Evolutionary conservation across 805 yeast species (phyloP), one percentile per base, ranked within the genome.

Genomic region (Yarrowia sp.): DNA sequence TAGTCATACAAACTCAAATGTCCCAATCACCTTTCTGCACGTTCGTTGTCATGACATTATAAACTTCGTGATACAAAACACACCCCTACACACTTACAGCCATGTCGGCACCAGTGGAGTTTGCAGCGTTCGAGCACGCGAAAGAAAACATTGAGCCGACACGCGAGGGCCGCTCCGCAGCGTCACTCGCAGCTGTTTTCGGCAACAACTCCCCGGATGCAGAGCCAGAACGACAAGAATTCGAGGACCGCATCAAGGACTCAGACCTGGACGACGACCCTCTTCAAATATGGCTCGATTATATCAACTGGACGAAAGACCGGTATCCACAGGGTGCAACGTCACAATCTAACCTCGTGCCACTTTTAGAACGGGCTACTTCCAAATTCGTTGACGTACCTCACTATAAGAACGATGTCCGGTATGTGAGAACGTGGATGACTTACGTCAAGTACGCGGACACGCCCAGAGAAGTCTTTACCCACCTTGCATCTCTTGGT

Each of bases 391-490:
- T 85, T 70, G 89, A 88, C 68, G 82, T 81, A 33, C 75, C 76
- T 0, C 85, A 84, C 67, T 93, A 92, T 73, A 86, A 85, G 66
- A 88, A 92, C 72, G 98, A 93, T 72, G 85, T 93, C 1, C 76
- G 98, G 54, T 92, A 89, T 71, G 74, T 93, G 58, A 82, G 81
- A 67, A 81, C 92, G 1, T 93, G 99, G 98, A 74, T 92, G 41
- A 85, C 85, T 68, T 92, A 90, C 73, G 84, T 89, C 9, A 82
- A 81, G 24, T 85, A 82, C 70, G 82, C 88, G 1, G 90, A 87
- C 66, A 81, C 87, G 16, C 92, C 92, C 0, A 77, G 84, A 44
- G 92, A 88, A 63, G 79, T 89, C 2, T 92, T 87, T 73, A 79
- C 83, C 6, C 91, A 87, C 71, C 78, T 93, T 75, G 83, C 86